Evolutionary conservation across 768 basidiomycete genomes (phyloP).

Genomic region (Suillus subluteus): DNA sequence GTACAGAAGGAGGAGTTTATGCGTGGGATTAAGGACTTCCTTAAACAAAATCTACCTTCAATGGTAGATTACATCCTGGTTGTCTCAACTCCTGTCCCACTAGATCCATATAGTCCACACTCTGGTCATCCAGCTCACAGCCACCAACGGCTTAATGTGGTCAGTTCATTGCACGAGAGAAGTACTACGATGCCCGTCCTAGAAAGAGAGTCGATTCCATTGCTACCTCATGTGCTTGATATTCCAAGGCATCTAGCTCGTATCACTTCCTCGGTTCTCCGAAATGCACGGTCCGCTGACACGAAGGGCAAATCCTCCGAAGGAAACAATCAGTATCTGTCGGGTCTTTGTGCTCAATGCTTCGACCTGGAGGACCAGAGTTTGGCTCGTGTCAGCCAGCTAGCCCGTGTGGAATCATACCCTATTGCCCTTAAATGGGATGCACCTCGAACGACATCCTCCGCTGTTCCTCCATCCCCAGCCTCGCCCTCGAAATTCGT

Average conservation of each 20-base stretch:
- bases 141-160: constrained; percentile 55
- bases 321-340: constrained; percentile 44
- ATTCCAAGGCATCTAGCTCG: constrained; percentile 78
- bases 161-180: constrained; percentile 62
- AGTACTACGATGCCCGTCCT: constrained; percentile 57
- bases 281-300: constrained; percentile 53
- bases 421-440: constrained; percentile 23
- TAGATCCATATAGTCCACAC: constrained; percentile 27
- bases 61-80: constrained; percentile 82
- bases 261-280: constrained; percentile 75
- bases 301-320: constrained; percentile 38
- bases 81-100: constrained; percentile 59
- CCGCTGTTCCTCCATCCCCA: constrained; percentile 25
- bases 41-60: constrained; percentile 59
- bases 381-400: constrained; percentile 64
- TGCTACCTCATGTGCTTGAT: constrained; percentile 76
- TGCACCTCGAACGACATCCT: constrained; percentile 10
- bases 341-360: constrained; percentile 63
- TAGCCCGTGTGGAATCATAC: constrained; percentile 38
- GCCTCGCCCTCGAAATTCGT: constrained; percentile 20
- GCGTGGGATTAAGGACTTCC: constrained; percentile 75
- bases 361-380: constrained; percentile 74
- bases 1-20: constrained; percentile 82
- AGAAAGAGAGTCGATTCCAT: constrained; percentile 70
- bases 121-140: constrained; percentile 38